These are phyloP conservation scores for Sesbania bispinosa DNA, from an alignment of 306 rosid species.

Conservation along the genomic window DNA sequence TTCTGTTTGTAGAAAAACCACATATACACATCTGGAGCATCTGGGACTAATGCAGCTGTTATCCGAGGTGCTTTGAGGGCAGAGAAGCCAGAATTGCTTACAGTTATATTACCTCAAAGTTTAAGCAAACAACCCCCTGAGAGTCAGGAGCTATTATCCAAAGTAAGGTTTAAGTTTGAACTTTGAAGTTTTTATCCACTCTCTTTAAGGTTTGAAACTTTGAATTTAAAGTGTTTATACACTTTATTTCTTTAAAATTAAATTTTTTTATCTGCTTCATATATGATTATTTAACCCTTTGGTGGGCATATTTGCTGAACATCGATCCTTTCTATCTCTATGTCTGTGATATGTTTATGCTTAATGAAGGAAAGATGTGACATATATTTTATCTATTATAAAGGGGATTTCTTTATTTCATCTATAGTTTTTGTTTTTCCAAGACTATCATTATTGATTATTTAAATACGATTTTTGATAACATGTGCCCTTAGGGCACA, in stretches of 20 bases:
- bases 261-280: not conserved
- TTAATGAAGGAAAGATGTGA: not conserved
- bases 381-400: not conserved
- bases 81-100: slow-evolving; percentile 95
- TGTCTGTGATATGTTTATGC: not conserved
- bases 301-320: not conserved
- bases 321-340: not conserved
- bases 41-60: slow-evolving; percentile 99
- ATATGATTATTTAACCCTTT: not conserved
- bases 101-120: slow-evolving; percentile 97
- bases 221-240: not conserved
- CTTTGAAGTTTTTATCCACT: not conserved
- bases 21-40: slow-evolving; percentile 97
- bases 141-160: slow-evolving; percentile 95
- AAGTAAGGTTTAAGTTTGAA: slow-evolving; percentile 50
- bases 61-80: slow-evolving; percentile 99
- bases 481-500: not conserved
- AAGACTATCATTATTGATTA: not conserved
- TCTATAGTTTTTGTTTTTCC: not conserved
- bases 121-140: slow-evolving; percentile 94
- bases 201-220: slow-evolving; percentile 32
- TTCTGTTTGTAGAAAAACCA: slow-evolving; percentile 76
- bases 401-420: not conserved
- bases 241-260: not conserved
- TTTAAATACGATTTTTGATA: not conserved